Percentiles rank a stretch among this genome's conserved stretches.
These are phyloP conservation scores for Isoetes taiwanensis DNA, from an alignment of 75 land plant species.

Conservation along the genomic window DNA sequence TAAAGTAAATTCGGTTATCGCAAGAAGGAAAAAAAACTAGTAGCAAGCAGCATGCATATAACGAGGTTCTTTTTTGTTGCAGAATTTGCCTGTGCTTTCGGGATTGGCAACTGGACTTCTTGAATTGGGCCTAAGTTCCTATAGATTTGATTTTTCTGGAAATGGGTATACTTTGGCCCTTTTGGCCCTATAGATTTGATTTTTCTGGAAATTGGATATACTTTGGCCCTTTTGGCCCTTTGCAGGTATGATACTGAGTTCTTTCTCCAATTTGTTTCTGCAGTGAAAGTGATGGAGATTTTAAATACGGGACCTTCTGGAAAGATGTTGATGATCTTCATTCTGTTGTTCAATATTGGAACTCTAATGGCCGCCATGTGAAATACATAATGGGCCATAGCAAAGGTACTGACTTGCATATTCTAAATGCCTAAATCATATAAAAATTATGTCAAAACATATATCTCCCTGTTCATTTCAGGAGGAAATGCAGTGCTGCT, in stretches of 20 bases:
- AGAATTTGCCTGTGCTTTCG: too few species aligned
- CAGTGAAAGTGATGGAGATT: slow-evolving; percentile 87
- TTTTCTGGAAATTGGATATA: slow-evolving; percentile 84
- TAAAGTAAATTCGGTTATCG: slow-evolving; percentile 44
- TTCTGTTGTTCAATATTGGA: slow-evolving; percentile 45
- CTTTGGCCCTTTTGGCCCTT: too few species aligned
- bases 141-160: slow-evolving; percentile 86
- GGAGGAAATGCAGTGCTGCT: too few species aligned
- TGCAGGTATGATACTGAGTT: too few species aligned
- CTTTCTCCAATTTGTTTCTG: too few species aligned
- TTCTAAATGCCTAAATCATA: too few species aligned
- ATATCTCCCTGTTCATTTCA: too few species aligned
- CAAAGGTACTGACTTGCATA: too few species aligned
- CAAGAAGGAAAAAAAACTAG: too few species aligned
- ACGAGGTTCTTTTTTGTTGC: too few species aligned
- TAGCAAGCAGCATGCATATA: too few species aligned
- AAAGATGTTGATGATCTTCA: slow-evolving; percentile 70
- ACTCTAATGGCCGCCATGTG: slow-evolving; percentile 14
- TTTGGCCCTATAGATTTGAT: slow-evolving; percentile 77
- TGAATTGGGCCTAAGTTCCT: slow-evolving; percentile 48
- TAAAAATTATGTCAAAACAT: too few species aligned
- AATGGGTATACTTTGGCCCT: slow-evolving; percentile 55
- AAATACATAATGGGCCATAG: slow-evolving; percentile 68
- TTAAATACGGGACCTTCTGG: slow-evolving; percentile 68
- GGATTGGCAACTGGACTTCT: slow-evolving; percentile 40